phyloP scores from a whole-genome alignment of 2,329 filamentous ascomycete genomes.

The Lanzia echinophila region DNA sequence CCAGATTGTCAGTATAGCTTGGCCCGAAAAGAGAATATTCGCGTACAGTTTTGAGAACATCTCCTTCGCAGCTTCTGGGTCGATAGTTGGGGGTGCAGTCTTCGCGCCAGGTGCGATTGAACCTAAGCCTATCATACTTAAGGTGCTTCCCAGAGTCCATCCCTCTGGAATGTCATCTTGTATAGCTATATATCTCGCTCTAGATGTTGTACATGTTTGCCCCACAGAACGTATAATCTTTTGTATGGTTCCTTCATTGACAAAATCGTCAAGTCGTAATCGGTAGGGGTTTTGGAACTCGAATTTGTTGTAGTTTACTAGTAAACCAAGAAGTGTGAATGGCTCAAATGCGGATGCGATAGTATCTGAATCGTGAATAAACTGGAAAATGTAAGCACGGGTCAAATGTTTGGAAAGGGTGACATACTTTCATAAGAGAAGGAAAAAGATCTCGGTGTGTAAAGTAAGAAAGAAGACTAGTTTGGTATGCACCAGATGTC shows the following conservation, averaged over 20 bases:
- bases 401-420: not conserved
- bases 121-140: slow-evolving; percentile 80
- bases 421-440: slow-evolving; percentile 78
- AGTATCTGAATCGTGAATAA: slow-evolving; percentile 71
- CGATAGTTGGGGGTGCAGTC: slow-evolving; percentile 54
- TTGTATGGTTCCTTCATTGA: slow-evolving; percentile 81
- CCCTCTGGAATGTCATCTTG: slow-evolving; percentile 86
- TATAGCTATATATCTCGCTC: slow-evolving; percentile 74
- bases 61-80: slow-evolving; percentile 73
- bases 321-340: slow-evolving; percentile 74
- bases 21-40: not conserved
- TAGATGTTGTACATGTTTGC: slow-evolving; percentile 57
- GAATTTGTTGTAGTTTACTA: slow-evolving; percentile 99
- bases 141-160: slow-evolving; percentile 75
- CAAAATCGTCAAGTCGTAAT: slow-evolving; percentile 85
- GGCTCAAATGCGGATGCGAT: slow-evolving; percentile 60
- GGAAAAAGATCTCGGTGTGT: slow-evolving; percentile 93
- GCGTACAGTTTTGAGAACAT: slow-evolving; percentile 74
- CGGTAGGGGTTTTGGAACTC: slow-evolving; percentile 97
- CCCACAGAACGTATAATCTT: slow-evolving; percentile 76
- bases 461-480: slow-evolving; percentile 88
- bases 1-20: slow-evolving; percentile 18
- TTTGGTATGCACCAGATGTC: slow-evolving; percentile 91
- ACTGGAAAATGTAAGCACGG: slow-evolving; percentile 40
- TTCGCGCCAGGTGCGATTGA: slow-evolving; percentile 64